These are phyloP conservation scores for Gillenia trifoliata DNA, from an alignment of 306 rosid species.

Conservation along the genomic window DNA sequence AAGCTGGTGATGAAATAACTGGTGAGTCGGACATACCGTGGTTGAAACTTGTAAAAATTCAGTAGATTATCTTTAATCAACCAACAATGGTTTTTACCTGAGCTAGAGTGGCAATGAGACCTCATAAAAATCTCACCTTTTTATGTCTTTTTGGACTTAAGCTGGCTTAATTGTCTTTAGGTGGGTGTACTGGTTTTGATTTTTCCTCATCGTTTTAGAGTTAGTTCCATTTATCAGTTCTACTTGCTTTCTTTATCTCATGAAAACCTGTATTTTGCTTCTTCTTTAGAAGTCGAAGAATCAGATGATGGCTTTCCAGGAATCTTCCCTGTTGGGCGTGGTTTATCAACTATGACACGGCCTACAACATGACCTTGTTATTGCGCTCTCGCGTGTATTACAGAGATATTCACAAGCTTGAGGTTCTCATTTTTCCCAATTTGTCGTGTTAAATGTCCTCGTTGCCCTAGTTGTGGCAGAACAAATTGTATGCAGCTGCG, in stretches of 20 bases:
- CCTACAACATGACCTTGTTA: slow-evolving; percentile 66
- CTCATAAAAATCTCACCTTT: not conserved
- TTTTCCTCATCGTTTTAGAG: not conserved
- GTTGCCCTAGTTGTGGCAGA: not conserved
- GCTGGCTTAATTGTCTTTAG: not conserved
- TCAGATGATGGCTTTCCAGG: slow-evolving; percentile 64
- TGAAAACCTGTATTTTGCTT: slow-evolving; percentile 31
- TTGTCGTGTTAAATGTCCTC: not conserved
- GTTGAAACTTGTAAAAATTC: not conserved
- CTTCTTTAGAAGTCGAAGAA: slow-evolving; percentile 62
- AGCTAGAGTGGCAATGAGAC: not conserved
- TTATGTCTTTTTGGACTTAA: not conserved
- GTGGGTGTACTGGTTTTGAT: not conserved
- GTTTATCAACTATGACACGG: slow-evolving; percentile 92
- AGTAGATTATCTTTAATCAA: not conserved
- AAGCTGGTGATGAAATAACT: slow-evolving; percentile 53
- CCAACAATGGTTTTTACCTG: not conserved
- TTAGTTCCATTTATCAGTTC: not conserved
- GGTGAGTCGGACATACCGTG: slow-evolving; percentile 28
- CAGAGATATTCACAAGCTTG: not conserved
- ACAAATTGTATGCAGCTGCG: not conserved
- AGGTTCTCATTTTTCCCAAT: not conserved
- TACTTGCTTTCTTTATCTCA: not conserved
- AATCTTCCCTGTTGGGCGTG: slow-evolving; percentile 75
- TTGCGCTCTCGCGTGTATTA: not conserved